Base-by-base conservation (phyloP, 148 eudicot genomes). In the Vaccinium darrowii region DNA sequence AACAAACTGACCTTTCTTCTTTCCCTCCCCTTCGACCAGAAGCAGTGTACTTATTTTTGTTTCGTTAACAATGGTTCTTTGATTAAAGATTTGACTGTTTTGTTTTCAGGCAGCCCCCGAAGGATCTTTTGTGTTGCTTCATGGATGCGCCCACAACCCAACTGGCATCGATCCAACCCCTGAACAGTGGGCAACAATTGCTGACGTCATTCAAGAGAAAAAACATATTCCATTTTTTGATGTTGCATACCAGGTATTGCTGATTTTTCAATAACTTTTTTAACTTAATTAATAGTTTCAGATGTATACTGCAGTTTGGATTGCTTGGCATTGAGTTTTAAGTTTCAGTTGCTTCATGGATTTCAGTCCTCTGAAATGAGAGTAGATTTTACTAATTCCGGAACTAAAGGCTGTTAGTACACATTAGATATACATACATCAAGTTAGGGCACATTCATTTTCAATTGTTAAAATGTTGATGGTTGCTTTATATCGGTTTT, bases 91-190 rank as follows among this genome's bases (percentile, higher is more conserved):
- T 51, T 78, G 63, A 30, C 80, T 77, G 50, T 51, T 82, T 16
- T 82, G 19, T 86, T 89, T 83, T 77, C 91, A 97, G 99, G 99
- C 93, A 69, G 98, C 99, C 75, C 98, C 99, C 47, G 93, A 94
- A 69, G 99, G 98, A 84, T 95, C 98, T 33, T 97, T 97, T 90
- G 88, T 97, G 54, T 89, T 95, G 88, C 99, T 97, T 86, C 99
- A 97, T 84, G 99, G 98, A 49, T 97, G 98, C 90, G 99, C 99
- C 21, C 99, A 97, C 92, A 97, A 97, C 87, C 99, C 99, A 74
- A 97, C 98, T 78, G 99, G 98, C 83, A 97, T 94, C 84, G 99
- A 97, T 86, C 99, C 99, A 89, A 94, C 98, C 76, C 98, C 92
- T 77, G 95, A 92, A 82, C 99, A 97, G 75, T 97, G 99, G 99